These are phyloP conservation scores for Penicillium goetzii DNA, from an alignment of 495 filamentous ascomycete species.

Conservation along the genomic window DNA sequence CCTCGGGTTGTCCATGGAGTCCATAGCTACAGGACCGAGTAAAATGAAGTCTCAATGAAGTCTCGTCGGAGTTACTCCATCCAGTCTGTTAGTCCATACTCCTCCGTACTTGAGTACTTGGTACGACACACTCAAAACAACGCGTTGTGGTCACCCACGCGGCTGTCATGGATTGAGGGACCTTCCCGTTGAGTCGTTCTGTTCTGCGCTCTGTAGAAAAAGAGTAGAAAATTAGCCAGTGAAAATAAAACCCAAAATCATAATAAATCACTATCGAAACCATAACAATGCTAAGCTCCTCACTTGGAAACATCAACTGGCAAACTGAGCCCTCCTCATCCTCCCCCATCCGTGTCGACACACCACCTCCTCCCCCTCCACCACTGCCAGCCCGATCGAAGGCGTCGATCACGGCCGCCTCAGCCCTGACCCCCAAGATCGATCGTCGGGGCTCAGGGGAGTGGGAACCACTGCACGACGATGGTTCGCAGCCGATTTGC, in stretches of 20 bases:
- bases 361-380: background rate
- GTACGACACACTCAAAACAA: background rate
- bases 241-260: background rate
- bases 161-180: too few relatives aligned
- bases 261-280: background rate
- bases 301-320: background rate
- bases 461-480: constrained; percentile 2
- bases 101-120: background rate
- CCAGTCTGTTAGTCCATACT: background rate
- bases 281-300: background rate
- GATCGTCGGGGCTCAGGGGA: constrained; percentile 1
- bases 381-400: background rate
- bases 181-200: background rate
- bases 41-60: background rate
- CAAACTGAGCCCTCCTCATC: background rate
- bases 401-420: constrained; percentile 14
- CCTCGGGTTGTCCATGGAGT: background rate
- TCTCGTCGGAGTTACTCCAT: background rate
- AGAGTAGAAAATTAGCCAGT: background rate
- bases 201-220: background rate
- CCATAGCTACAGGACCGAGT: background rate
- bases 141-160: background rate
- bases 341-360: background rate
- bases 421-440: background rate
- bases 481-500: constrained; percentile 30